A percentile compares a stretch with the other conserved stretches of the same genome.
Conservation (phyloP, 148 eudicot species). For the Rhododendron ferrugineum region DNA sequence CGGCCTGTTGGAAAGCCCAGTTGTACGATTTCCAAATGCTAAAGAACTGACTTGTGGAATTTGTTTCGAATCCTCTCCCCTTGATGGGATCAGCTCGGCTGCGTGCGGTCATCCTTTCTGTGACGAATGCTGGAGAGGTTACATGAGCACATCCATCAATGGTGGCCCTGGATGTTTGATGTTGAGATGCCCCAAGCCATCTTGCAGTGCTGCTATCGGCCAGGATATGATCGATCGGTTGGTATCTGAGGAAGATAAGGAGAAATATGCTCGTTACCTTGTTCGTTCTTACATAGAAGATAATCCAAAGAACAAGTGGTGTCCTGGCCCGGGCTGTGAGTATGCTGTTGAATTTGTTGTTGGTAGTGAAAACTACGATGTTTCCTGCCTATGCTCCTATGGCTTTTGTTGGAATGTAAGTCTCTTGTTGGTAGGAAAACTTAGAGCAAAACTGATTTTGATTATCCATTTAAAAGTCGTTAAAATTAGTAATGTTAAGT, state of each 20-base stretch:
- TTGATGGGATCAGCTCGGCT: slow-evolving; percentile 13
- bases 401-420: slow-evolving; percentile 53
- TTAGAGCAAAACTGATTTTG: too few relatives aligned
- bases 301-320: slow-evolving; percentile 56
- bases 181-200: slow-evolving; percentile 56
- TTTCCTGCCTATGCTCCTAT: slow-evolving; percentile 46
- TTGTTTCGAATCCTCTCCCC: slow-evolving; percentile 29
- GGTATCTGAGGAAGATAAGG: slow-evolving; percentile 32
- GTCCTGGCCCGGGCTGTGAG: slow-evolving; percentile 75
- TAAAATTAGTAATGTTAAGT: too few relatives aligned
- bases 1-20: slow-evolving; percentile 43
- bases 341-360: slow-evolving; percentile 45
- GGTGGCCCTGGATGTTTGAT: slow-evolving; percentile 63
- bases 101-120: slow-evolving; percentile 57
- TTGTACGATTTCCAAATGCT: slow-evolving; percentile 14
- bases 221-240: slow-evolving; percentile 39
- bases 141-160: slow-evolving; percentile 46
- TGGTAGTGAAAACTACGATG: slow-evolving; percentile 51
- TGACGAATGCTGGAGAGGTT: slow-evolving; percentile 41
- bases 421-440: too few relatives aligned
- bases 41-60: slow-evolving; percentile 31
- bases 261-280: slow-evolving; percentile 37
- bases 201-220: slow-evolving; percentile 60
- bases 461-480: too few relatives aligned
- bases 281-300: slow-evolving; percentile 50